A percentile compares a stretch with the other conserved stretches of the same genome.
Evolutionary conservation across 2,329 filamentous ascomycete species (phyloP).

Genomic region (Neopestalotiopsis clavispora): DNA sequence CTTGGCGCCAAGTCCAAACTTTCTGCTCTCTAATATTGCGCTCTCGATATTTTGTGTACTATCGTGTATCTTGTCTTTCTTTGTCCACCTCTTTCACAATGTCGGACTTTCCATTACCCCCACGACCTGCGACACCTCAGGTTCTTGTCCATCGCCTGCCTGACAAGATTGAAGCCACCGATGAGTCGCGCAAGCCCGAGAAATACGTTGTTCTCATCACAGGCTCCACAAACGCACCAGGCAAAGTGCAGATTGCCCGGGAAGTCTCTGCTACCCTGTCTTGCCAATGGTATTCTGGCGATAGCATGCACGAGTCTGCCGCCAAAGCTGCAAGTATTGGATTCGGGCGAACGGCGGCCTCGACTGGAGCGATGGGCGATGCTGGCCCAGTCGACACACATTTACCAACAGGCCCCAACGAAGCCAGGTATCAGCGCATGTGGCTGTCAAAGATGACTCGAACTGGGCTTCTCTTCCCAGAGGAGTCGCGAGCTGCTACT

Average conservation of each 20-base stretch:
- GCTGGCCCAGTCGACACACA: background rate
- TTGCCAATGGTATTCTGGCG: slow-evolving; percentile 34
- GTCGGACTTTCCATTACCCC: slow-evolving; percentile 14
- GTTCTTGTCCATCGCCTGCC: slow-evolving; percentile 31
- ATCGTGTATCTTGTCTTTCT: background rate
- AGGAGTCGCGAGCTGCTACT: slow-evolving; percentile 34
- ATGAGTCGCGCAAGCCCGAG: slow-evolving; percentile 20
- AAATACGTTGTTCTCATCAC: slow-evolving; percentile 35
- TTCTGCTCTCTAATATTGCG: no score
- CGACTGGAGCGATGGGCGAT: background rate
- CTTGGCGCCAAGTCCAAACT: background rate
- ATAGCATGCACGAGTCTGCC: slow-evolving; percentile 35
- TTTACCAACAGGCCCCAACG: slow-evolving; percentile 21
- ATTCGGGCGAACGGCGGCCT: background rate
- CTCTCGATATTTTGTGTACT: background rate
- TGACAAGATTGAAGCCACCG: slow-evolving; percentile 25
- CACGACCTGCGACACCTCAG: slow-evolving; percentile 29
- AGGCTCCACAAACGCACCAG: slow-evolving; percentile 30
- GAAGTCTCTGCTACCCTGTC: slow-evolving; percentile 30
- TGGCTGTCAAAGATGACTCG: slow-evolving; percentile 38
- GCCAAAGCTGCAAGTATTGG: slow-evolving; percentile 34
- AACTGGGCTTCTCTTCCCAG: slow-evolving; percentile 36
- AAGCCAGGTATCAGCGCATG: slow-evolving; percentile 36
- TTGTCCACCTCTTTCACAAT: background rate
- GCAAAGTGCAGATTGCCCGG: slow-evolving; percentile 34